Conservation (phyloP, 179 eudicot genomes). For the Silene vulgaris region DNA sequence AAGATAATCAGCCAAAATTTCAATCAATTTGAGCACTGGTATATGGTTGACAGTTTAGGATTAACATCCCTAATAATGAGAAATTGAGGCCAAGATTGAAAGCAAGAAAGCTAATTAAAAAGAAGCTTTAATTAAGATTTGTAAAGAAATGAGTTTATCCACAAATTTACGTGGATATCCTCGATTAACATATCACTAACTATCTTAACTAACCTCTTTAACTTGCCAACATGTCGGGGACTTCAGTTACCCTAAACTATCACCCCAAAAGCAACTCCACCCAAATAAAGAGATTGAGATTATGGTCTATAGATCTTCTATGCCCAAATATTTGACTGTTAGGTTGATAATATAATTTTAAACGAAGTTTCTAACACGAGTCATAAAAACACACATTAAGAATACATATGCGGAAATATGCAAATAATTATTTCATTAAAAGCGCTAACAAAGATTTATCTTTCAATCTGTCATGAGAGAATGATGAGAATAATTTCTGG, state of each 20-base stretch:
- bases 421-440: too few species aligned
- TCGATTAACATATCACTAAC: neutral
- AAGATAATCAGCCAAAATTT: neutral
- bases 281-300: neutral
- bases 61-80: neutral
- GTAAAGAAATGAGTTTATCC: neutral
- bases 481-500: too few species aligned
- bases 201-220: neutral
- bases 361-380: too few species aligned
- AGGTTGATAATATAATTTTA: neutral
- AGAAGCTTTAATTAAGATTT: neutral
- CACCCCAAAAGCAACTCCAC: neutral
- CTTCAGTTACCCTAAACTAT: neutral
- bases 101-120: neutral
- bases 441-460: too few species aligned
- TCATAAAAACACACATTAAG: too few species aligned
- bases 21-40: neutral
- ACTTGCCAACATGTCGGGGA: neutral
- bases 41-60: neutral
- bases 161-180: neutral
- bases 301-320: neutral
- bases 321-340: constrained; percentile 7
- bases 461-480: too few species aligned
- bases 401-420: too few species aligned
- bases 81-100: neutral